phyloP scores from a whole-genome alignment of 495 filamentous ascomycete species.

The Trichoderma parareesei region DNA sequence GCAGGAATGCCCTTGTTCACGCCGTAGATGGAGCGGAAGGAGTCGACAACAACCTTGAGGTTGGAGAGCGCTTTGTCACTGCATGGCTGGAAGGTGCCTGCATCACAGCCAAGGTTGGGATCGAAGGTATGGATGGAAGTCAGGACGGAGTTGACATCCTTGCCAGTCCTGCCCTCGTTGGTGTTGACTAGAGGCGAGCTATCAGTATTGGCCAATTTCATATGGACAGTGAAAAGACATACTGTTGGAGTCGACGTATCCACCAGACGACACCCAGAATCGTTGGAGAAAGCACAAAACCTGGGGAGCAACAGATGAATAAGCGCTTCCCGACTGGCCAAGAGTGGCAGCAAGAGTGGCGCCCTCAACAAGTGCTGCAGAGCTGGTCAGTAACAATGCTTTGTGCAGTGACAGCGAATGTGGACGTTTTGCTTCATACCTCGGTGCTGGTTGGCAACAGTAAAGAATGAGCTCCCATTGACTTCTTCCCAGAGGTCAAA shows the following conservation, averaged over 20 bases:
- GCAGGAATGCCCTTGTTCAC: slow-evolving; percentile 45
- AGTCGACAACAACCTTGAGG: slow-evolving; percentile 55
- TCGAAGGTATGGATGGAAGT: slow-evolving; percentile 59
- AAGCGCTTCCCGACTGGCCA: slow-evolving; percentile 36
- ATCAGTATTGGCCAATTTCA: not conserved
- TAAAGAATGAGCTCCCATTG: slow-evolving; percentile 53
- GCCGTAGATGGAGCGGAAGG: slow-evolving; percentile 52
- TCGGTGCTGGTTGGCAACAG: slow-evolving; percentile 31
- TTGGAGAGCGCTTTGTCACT: slow-evolving; percentile 54
- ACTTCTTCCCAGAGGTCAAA: slow-evolving; percentile 72
- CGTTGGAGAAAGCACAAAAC: slow-evolving; percentile 53
- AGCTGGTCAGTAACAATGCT: not conserved
- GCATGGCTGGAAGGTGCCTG: slow-evolving; percentile 55
- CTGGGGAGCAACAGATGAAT: slow-evolving; percentile 49
- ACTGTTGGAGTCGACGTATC: slow-evolving; percentile 52
- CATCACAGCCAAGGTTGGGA: slow-evolving; percentile 47
- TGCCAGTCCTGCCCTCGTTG: slow-evolving; percentile 43
- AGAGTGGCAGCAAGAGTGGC: slow-evolving; percentile 43
- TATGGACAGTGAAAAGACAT: not conserved
- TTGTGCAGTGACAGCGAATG: not conserved
- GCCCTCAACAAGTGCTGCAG: slow-evolving; percentile 52
- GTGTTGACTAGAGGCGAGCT: slow-evolving; percentile 21
- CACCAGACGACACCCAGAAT: slow-evolving; percentile 52
- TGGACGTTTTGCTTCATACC: slow-evolving; percentile 13
- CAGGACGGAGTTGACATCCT: slow-evolving; percentile 56